Conservation (phyloP, 257 asterid species). For the Thymus quinquecostatus region DNA sequence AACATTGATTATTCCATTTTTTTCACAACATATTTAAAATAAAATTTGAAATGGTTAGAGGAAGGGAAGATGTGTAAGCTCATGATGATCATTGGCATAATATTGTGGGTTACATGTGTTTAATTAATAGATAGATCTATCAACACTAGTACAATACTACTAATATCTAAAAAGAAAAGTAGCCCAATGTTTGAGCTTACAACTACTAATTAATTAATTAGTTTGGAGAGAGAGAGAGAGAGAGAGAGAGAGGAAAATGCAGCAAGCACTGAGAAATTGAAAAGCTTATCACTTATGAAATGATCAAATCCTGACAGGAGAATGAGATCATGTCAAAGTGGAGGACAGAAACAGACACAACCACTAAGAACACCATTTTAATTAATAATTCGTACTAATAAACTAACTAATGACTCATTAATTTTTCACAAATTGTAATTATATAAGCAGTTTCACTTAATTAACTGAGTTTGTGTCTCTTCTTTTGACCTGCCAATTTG, state of each 20-base stretch:
- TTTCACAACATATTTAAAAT: too few species aligned
- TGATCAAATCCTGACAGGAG: constrained; percentile 31
- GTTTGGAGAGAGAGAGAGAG: neutral
- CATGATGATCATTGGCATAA: too few species aligned
- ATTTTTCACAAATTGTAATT: constrained; percentile 22
- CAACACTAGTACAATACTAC: neutral
- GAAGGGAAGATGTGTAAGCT: too few species aligned
- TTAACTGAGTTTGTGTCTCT: neutral
- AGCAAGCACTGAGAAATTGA: constrained; percentile 58
- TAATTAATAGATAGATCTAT: too few species aligned
- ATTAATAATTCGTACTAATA: neutral
- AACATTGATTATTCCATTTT: too few species aligned
- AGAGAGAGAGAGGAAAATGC: constrained; percentile 12
- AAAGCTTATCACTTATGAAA: constrained; percentile 45
- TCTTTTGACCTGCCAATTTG: constrained; percentile 37
- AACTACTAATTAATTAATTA: too few species aligned
- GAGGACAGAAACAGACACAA: constrained; percentile 51
- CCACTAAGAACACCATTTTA: constrained; percentile 24
- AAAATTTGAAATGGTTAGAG: too few species aligned
- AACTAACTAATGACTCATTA: neutral
- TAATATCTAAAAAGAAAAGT: neutral
- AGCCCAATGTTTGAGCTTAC: neutral
- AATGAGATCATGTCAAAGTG: constrained; percentile 47
- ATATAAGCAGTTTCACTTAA: neutral
- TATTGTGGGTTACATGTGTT: neutral